phyloP scores from a whole-genome alignment of 2,329 filamentous ascomycete genomes.

The Fonsecaea pedrosoi region DNA sequence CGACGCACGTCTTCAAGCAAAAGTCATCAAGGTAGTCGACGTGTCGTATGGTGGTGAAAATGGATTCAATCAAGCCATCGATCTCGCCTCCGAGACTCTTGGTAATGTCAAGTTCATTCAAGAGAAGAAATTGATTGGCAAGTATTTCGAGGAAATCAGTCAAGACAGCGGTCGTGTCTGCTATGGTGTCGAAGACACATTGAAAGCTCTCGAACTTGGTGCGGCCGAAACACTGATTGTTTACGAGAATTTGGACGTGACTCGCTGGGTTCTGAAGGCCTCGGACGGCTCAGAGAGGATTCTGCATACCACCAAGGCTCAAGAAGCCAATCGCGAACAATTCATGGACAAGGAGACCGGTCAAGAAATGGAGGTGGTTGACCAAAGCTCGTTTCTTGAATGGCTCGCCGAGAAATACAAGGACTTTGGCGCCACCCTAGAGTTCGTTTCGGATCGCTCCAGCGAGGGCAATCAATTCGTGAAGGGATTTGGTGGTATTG shows the following conservation, averaged over 20 bases:
- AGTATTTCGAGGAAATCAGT: slow-evolving; percentile 99
- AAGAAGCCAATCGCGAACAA: slow-evolving; percentile 78
- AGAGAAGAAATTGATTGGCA: slow-evolving; percentile 99
- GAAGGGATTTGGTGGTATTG: slow-evolving; percentile 98
- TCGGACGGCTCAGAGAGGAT: slow-evolving; percentile 74
- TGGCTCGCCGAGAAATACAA: slow-evolving; percentile 99
- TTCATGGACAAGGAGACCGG: slow-evolving; percentile 97
- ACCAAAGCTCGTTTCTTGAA: slow-evolving; percentile 93
- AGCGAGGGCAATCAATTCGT: slow-evolving; percentile 99
- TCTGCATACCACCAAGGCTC: slow-evolving; percentile 85
- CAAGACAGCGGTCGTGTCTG: slow-evolving; percentile 96
- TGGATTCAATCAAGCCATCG: slow-evolving; percentile 99
- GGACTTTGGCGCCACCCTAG: slow-evolving; percentile 92
- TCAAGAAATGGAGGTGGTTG: slow-evolving; percentile 93
- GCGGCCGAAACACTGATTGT: slow-evolving; percentile 94
- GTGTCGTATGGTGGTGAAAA: slow-evolving; percentile 99
- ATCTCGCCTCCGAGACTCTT: slow-evolving; percentile 90
- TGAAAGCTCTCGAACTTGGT: slow-evolving; percentile 95
- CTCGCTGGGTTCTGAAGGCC: slow-evolving; percentile 86
- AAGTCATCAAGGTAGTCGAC: slow-evolving; percentile 99
- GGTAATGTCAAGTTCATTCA: slow-evolving; percentile 99
- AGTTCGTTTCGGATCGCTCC: slow-evolving; percentile 97
- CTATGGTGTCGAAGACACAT: slow-evolving; percentile 96
- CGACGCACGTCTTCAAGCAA: slow-evolving; percentile 84
- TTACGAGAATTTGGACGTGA: slow-evolving; percentile 96